Evolutionary conservation across 495 filamentous ascomycete species (phyloP).

Genomic region (Penicillium odoratum): DNA sequence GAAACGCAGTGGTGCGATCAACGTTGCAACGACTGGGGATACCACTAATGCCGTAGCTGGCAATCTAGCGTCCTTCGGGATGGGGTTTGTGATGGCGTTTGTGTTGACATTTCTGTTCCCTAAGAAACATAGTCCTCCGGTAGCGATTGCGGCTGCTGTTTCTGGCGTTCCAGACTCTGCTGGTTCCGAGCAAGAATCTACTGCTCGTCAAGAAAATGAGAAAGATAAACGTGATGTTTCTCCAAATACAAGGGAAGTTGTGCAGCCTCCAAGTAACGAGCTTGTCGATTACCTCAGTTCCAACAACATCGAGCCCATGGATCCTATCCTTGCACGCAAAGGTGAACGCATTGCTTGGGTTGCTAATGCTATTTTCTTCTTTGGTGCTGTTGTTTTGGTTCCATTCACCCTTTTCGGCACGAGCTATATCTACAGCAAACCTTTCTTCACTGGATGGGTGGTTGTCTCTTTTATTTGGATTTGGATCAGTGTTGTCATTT

Average conservation of each 20-base stretch:
- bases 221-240: neutral
- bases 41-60: constrained; percentile 42
- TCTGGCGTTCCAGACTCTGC: neutral
- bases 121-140: neutral
- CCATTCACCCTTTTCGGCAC: constrained; percentile 44
- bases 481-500: constrained; percentile 38
- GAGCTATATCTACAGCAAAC: constrained; percentile 33
- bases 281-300: constrained; percentile 41
- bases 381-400: constrained; percentile 36
- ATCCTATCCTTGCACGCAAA: constrained; percentile 34
- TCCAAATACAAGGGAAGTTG: neutral
- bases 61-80: constrained; percentile 36
- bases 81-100: constrained; percentile 33
- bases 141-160: neutral
- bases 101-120: constrained; percentile 14
- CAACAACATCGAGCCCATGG: constrained; percentile 3
- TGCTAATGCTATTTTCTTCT: constrained; percentile 33
- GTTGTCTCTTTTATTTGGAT: constrained; percentile 49
- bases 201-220: neutral
- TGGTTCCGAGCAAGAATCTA: neutral
- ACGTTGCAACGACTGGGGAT: constrained; percentile 34
- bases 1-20: constrained; percentile 32
- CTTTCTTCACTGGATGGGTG: constrained; percentile 46
- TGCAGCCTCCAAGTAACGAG: constrained; percentile 8
- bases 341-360: constrained; percentile 22